Evolutionary conservation across 306 rosid genomes (phyloP).

Genomic region (Vigna trinervia): DNA sequence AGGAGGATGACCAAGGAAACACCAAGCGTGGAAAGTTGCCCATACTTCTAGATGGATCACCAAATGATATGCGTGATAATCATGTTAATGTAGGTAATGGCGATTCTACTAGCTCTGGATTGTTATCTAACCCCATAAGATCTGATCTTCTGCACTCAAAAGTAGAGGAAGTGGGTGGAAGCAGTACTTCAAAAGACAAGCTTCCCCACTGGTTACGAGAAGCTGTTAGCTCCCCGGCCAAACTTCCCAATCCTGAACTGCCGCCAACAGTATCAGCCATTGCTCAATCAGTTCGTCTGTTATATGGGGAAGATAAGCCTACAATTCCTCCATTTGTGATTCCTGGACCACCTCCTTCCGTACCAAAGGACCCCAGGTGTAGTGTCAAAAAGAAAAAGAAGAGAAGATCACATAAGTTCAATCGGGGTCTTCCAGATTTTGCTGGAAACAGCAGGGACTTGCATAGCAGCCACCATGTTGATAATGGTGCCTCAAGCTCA

Average conservation of each 20-base stretch:
- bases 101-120: conserved; percentile 59
- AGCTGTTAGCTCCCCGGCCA: conserved; percentile 81
- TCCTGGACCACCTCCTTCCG: conserved; percentile 87
- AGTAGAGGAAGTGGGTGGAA: conserved; percentile 68
- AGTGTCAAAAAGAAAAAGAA: conserved; percentile 71
- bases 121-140: conserved; percentile 59
- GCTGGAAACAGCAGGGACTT: conserved; percentile 61
- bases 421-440: conserved; percentile 53
- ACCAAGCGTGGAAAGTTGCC: conserved; percentile 70
- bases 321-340: conserved; percentile 90
- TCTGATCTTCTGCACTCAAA: conserved; percentile 48
- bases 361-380: conserved; percentile 92
- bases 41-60: conserved; percentile 69
- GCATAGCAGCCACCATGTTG: conserved; percentile 47
- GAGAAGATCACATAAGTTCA: conserved; percentile 57
- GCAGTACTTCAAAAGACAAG: conserved; percentile 75
- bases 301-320: conserved; percentile 84
- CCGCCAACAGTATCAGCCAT: conserved; percentile 94
- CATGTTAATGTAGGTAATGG: conserved; percentile 59
- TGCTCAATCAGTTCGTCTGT: conserved; percentile 87
- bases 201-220: conserved; percentile 99
- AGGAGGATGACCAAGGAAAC: conserved; percentile 67
- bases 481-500: conserved; percentile 71
- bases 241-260: conserved; percentile 75
- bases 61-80: conserved; percentile 54